These are phyloP conservation scores for Xylaria cubensis DNA, from an alignment of 495 filamentous ascomycete species.

Conservation along the genomic window DNA sequence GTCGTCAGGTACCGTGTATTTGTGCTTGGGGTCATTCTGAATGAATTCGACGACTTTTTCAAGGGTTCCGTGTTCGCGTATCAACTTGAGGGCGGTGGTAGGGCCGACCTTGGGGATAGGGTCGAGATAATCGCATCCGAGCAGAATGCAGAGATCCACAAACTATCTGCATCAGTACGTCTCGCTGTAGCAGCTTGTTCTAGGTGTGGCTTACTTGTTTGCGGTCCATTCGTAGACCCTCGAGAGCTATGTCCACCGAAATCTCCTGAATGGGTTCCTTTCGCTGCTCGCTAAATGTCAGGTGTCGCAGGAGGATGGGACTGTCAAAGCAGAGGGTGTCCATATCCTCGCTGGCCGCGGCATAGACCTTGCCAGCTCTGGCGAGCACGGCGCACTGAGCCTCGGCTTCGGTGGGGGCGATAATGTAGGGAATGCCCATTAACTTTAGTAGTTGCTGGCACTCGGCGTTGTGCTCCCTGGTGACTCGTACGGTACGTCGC, in stretches of 20 bases:
- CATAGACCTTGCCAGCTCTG: conserved; percentile 92
- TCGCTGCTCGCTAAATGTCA: conserved; percentile 95
- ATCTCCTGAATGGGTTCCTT: conserved; percentile 99
- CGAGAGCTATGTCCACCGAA: conserved; percentile 79
- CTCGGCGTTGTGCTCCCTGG: conserved; percentile 92
- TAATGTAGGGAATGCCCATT: conserved; percentile 95
- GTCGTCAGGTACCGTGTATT: conserved; percentile 84
- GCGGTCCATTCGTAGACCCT: conserved; percentile 85
- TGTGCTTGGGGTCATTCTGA: conserved; percentile 74
- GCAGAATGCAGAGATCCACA: conserved; percentile 95
- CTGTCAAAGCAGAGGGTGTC: conserved; percentile 96
- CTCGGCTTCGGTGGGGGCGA: conserved; percentile 96
- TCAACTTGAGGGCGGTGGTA: conserved; percentile 87
- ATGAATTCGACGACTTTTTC: conserved; percentile 85
- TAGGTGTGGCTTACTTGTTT: conserved; percentile 65
- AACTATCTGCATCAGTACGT: conserved; percentile 62
- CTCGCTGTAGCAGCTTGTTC: not conserved
- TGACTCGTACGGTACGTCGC: conserved; percentile 92
- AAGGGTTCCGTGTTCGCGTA: conserved; percentile 85
- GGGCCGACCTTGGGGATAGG: conserved; percentile 94
- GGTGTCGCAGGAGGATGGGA: conserved; percentile 87
- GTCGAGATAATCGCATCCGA: conserved; percentile 97
- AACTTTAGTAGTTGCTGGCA: conserved; percentile 88
- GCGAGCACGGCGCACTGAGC: conserved; percentile 94
- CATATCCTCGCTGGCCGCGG: conserved; percentile 98